A percentile compares a stretch with the other conserved stretches of the same genome.
Conservation (phyloP, 2,329 filamentous ascomycete species). For the Trichoderma koningiopsis region DNA sequence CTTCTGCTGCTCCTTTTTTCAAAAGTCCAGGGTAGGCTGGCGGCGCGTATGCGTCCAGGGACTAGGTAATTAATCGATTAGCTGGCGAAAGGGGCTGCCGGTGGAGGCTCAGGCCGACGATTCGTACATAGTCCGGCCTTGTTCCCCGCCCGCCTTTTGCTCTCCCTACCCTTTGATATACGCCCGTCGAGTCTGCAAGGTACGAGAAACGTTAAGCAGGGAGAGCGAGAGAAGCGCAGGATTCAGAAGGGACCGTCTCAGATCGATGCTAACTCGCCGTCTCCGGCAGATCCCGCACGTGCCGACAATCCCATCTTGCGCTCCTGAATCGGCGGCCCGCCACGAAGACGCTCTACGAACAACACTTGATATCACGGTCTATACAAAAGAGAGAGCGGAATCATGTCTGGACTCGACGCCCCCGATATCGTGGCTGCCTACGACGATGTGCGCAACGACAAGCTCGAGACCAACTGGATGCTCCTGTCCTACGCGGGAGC, state of each 20-base stretch:
- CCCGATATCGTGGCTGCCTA: constrained; percentile 66
- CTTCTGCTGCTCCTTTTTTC: not conserved
- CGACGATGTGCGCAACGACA: constrained; percentile 68
- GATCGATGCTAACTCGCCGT: not conserved
- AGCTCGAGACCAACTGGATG: constrained; percentile 67
- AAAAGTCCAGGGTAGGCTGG: constrained; percentile 2
- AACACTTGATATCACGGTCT: not conserved
- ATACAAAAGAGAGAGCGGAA: not conserved
- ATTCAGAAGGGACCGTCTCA: not conserved
- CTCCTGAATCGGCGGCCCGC: constrained; percentile 9
- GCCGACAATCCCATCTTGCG: constrained; percentile 14
- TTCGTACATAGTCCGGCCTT: constrained; percentile 16
- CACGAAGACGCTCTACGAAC: not conserved
- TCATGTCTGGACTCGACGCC: constrained; percentile 59
- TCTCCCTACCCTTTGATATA: not conserved
- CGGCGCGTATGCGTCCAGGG: not conserved
- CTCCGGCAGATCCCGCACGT: constrained; percentile 18
- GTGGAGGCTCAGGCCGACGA: constrained; percentile 20
- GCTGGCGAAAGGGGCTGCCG: constrained; percentile 16
- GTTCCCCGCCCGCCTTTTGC: constrained; percentile 18
- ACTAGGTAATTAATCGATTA: constrained; percentile 1
- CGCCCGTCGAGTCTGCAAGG: constrained; percentile 15
- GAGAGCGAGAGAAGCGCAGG: not conserved
- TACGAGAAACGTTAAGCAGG: constrained; percentile 9
- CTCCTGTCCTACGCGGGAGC: constrained; percentile 62